Evolutionary conservation across 805 yeast genomes (phyloP), one percentile per base, ranked within the genome.

Genomic region (Candida awuae): DNA sequence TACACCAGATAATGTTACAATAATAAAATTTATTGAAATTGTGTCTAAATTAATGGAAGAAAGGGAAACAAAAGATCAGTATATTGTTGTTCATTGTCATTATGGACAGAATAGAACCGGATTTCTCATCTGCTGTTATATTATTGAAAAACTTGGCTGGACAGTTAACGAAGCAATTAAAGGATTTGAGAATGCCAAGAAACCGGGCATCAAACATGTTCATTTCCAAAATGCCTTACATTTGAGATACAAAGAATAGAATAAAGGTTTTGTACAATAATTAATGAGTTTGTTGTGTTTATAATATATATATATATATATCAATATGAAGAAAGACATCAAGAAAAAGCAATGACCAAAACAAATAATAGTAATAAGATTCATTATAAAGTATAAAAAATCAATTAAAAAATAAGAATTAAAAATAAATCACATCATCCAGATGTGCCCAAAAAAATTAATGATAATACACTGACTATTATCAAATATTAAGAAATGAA

Each of bases 91-190:
- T 7, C 92, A 83, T 56, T 82, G 92, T 53, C 92, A 82, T 55
- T 82, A 82, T 53, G 92, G 90, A 6, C 84, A 81, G 59, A 82
- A 82, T 55, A 63, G 90, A 41, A 82, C 90, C 0, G 90, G 92
- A 3, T 82, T 75, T 49, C 65, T 83, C 36, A 73, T 82, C 15
- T 77, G 84, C 52, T 73, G 83, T 51, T 83, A 77, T 53, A 61
- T 82, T 50, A 67, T 83, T 18, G 85, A 80, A 50, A 62, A 61
- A 37, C 55, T 73, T 23, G 76, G 76, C 0, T 73, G 81, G 73
- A 51, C 67, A 4, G 84, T 81, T 3, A 62, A 63, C 27, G 83
- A 77, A 34, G 84, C 90, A 0, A 66, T 82, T 13, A 70, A 65
- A 10, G 77, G 77, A 1, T 82, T 78, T 54, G 66, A 62, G 34